Percentiles rank a stretch among this genome's conserved stretches.
Evolutionary conservation across 2,329 filamentous ascomycete species (phyloP).

Genomic region (Fusarium virguliforme): DNA sequence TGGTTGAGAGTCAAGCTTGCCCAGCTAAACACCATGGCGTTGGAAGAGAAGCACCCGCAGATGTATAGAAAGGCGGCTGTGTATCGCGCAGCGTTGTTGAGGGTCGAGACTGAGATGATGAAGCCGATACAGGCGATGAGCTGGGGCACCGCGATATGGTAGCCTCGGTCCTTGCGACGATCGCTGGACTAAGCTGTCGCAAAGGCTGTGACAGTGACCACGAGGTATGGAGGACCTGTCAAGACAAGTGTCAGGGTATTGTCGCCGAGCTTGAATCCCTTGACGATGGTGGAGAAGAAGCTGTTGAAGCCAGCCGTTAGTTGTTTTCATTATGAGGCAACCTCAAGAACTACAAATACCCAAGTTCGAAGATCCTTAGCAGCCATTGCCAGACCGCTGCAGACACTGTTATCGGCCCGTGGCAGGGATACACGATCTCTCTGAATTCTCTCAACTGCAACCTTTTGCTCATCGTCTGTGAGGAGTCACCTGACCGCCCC

Average conservation of each 20-base stretch:
- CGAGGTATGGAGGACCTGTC: slow-evolving; percentile 49
- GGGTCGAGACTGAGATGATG: neutral
- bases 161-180: slow-evolving; percentile 39
- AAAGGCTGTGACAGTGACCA: slow-evolving; percentile 39
- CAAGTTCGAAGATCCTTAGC: slow-evolving; percentile 47
- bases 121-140: neutral
- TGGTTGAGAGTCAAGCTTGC: slow-evolving; percentile 53
- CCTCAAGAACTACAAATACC: slow-evolving; percentile 36
- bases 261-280: slow-evolving; percentile 35
- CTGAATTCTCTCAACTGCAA: slow-evolving; percentile 38
- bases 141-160: slow-evolving; percentile 35
- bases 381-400: slow-evolving; percentile 46
- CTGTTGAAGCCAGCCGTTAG: slow-evolving; percentile 41
- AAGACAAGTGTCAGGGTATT: slow-evolving; percentile 43
- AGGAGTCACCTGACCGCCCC: slow-evolving; percentile 30
- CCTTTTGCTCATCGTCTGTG: slow-evolving; percentile 19
- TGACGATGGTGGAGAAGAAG: slow-evolving; percentile 50
- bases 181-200: slow-evolving; percentile 43
- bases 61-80: slow-evolving; percentile 42
- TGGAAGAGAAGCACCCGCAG: slow-evolving; percentile 49
- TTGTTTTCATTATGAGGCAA: neutral
- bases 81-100: slow-evolving; percentile 32
- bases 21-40: slow-evolving; percentile 57
- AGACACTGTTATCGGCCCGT: slow-evolving; percentile 21
- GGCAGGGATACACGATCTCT: slow-evolving; percentile 47